Evolutionary conservation across 768 basidiomycete genomes (phyloP), one percentile per base, ranked within the genome.

Genomic region (Chalciporus pseudorubinellus): DNA sequence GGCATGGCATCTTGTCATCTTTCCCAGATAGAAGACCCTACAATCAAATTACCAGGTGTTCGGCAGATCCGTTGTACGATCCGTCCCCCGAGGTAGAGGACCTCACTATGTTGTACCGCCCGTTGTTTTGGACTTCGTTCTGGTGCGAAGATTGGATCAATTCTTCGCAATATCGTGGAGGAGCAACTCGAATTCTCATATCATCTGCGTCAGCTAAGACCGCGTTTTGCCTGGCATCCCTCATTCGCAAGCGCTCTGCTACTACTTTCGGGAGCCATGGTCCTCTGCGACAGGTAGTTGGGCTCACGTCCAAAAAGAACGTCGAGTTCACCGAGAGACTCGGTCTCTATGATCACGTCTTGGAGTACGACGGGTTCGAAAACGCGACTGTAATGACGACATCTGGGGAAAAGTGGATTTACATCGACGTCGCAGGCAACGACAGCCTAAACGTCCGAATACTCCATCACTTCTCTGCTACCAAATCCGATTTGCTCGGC

Each of bases 121-220:
- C 86, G 0, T 72, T 87, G 14, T 87, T 86, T 65, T 87, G 85
- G 85, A 87, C 85, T 0, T 77, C 86, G 1, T 87, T 78, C 56
- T 87, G 85, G 85, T 84, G 77, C 55, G 83, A 87, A 63, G 86
- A 87, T 60, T 87, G 83, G 83, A 62, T 87, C 6, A 68, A 76
- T 50, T 68, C 74, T 6, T 72, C 77, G 3, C 58, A 63, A 20
- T 87, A 85, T 61, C 73, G 77, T 9, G 76, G 72, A 1, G 78
- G 72, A 6, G 75, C 75, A 4, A 70, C 70, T 3, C 60, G 63
- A 24, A 69, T 87, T 51, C 70, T 87, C 42, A 77, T 87, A 34
- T 85, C 85, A 2, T 85, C 84, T 38, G 86, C 85, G 0, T 87
- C 85, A 3, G 78, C 85, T 22, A 87, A 87, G 59, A 87, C 85